These are phyloP conservation scores for Podila epigama DNA, from an alignment of 192 early-diverging fungal genomes.

Conservation along the genomic window DNA sequence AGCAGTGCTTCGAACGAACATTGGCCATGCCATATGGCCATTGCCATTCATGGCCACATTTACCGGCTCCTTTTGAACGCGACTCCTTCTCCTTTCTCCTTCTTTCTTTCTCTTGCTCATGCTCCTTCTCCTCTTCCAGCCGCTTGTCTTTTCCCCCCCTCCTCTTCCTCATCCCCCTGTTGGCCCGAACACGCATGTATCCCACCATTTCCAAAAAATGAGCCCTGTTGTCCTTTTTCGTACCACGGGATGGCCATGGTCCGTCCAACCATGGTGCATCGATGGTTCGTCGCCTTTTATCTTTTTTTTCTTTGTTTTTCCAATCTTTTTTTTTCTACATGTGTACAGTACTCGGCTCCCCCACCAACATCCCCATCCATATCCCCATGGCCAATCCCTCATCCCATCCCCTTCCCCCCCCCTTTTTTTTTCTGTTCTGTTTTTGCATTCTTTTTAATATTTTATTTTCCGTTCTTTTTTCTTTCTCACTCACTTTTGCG, in stretches of 20 bases:
- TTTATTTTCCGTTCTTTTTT: not conserved
- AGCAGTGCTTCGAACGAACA: too few species aligned
- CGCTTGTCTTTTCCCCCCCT: not conserved
- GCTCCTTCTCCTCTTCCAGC: not conserved
- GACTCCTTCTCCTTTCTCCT: not conserved
- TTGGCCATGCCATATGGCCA: too few species aligned
- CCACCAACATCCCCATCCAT: too few species aligned
- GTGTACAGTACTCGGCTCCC: too few species aligned
- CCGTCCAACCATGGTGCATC: not conserved
- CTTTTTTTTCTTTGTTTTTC: not conserved
- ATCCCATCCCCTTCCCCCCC: not conserved
- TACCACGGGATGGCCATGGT: not conserved
- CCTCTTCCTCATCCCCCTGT: not conserved
- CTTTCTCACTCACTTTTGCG: constrained; percentile 1
- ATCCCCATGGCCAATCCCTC: not conserved
- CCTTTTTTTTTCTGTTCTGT: not conserved
- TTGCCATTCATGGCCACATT: too few species aligned
- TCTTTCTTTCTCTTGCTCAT: not conserved
- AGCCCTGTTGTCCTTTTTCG: not conserved
- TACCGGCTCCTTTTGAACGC: too few species aligned
- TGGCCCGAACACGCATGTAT: not conserved
- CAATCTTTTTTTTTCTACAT: not conserved
- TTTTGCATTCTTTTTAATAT: not conserved
- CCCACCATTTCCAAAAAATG: too few species aligned
- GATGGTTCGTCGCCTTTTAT: too few species aligned